Evolutionary conservation across 164 flowering plant species (phyloP), one percentile per base, ranked within the genome.

Genomic region (Brasenia schreberi): DNA sequence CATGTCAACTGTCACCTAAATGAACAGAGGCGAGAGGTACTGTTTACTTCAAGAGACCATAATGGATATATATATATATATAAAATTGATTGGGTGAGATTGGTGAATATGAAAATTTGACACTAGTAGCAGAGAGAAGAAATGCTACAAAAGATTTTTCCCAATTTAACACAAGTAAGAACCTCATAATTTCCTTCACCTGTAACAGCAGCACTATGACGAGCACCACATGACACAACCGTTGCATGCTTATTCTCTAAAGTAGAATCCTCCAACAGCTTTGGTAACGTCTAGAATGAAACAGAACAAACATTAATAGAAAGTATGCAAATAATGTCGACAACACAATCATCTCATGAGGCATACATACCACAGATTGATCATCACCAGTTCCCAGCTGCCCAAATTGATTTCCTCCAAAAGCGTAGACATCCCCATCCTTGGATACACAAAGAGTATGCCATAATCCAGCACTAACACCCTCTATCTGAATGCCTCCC

Each of bases 361-460:
- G 14, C 53, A 45, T 45, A 45, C 63, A 19, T 75, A 88, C 99
- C 97, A 92, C 97, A 56, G 97, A 94, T 74, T 88, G 96, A 75
- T 92, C 97, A 66, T 78, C 70, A 61, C 97, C 99, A 66, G 97
- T 92, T 71, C 99, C 99, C 71, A 95, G 74, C 76, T 95, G 99
- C 68, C 99, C 99, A 81, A 95, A 95, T 72, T 95, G 99, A 77
- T 95, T 95, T 27, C 99, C 99, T 2, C 97, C 99, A 82, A 91
- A 95, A 42, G 97, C 72, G 74, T 95, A 92, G 23, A 89, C 92
- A 75, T 84, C 94, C 23, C 99, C 97, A 75, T 86, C 96, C 63
- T 80, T 77, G 59, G 99, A 91, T 70, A 87, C 69, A 71, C 99
- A 95, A 64, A 89, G 73, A 6, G 97, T 91, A 71, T 95, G 99